These are phyloP conservation scores for Solanum lycopersicoides DNA, from an alignment of 257 asterid species.

Conservation along the genomic window DNA sequence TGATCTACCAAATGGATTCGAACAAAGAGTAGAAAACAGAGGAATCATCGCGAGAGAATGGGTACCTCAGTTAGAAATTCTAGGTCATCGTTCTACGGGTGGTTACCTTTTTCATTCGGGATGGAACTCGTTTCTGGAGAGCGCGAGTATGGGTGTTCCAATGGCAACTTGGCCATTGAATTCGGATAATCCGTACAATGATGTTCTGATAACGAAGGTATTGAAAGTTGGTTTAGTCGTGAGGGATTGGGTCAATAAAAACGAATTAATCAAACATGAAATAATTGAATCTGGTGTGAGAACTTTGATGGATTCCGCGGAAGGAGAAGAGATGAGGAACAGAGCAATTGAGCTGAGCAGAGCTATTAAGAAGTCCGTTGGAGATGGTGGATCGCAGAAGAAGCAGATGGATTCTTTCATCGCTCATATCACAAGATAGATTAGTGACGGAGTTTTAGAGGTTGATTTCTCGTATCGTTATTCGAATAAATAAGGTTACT, in stretches of 20 bases:
- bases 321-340: not conserved
- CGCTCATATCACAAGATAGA: not conserved
- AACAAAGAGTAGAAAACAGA: not conserved
- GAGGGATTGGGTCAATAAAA: not conserved
- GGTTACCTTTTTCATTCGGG: not conserved
- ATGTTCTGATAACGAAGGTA: not conserved
- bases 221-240: not conserved
- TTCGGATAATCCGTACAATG: not conserved
- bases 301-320: not conserved
- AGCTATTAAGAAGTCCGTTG: not conserved
- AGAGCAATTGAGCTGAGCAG: not conserved
- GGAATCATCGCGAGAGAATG: not conserved
- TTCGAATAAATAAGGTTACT: not conserved
- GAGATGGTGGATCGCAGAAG: not conserved
- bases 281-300: not conserved
- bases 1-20: not conserved
- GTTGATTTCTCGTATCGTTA: not conserved
- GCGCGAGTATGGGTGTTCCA: not conserved
- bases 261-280: not conserved
- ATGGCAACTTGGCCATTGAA: not conserved
- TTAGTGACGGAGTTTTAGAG: not conserved
- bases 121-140: not conserved
- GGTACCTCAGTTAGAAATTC: not conserved
- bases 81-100: not conserved
- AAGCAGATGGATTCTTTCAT: not conserved